A percentile compares a stretch with the other conserved stretches of the same genome.
phyloP scores from a whole-genome alignment of 1,284 basidiomycete species.

The Mixia osmundae region DNA sequence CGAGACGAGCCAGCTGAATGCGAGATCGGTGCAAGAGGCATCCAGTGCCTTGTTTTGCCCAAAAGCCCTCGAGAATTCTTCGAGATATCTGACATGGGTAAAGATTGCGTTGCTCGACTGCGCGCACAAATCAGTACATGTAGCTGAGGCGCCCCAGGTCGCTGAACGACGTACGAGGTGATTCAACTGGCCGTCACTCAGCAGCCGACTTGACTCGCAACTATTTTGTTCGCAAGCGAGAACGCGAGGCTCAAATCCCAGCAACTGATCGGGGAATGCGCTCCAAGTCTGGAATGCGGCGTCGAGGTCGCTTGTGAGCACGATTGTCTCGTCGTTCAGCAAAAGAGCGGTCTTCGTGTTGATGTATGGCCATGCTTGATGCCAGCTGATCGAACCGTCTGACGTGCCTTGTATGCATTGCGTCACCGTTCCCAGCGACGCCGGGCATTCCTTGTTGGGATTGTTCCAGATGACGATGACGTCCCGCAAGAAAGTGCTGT shows the following conservation, averaged over 20 bases:
- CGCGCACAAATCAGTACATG: too few species aligned
- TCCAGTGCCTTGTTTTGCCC: too few species aligned
- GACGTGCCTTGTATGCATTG: neutral
- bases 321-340: neutral
- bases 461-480: neutral
- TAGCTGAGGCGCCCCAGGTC: too few species aligned
- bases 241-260: neutral
- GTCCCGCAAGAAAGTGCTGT: too few species aligned
- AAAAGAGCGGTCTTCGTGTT: neutral
- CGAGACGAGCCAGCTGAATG: too few species aligned
- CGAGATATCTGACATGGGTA: too few species aligned
- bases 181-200: too few species aligned
- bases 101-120: too few species aligned
- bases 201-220: too few species aligned
- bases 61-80: too few species aligned
- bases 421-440: neutral
- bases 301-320: neutral
- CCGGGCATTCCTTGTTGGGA: neutral
- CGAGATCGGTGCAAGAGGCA: too few species aligned
- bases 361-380: neutral
- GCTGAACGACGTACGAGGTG: too few species aligned
- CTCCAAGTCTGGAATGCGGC: neutral
- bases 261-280: neutral
- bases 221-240: neutral
- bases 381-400: neutral